These are phyloP conservation scores for Alternaria conjuncta DNA, from an alignment of 2,329 filamentous ascomycete species.

Conservation along the genomic window DNA sequence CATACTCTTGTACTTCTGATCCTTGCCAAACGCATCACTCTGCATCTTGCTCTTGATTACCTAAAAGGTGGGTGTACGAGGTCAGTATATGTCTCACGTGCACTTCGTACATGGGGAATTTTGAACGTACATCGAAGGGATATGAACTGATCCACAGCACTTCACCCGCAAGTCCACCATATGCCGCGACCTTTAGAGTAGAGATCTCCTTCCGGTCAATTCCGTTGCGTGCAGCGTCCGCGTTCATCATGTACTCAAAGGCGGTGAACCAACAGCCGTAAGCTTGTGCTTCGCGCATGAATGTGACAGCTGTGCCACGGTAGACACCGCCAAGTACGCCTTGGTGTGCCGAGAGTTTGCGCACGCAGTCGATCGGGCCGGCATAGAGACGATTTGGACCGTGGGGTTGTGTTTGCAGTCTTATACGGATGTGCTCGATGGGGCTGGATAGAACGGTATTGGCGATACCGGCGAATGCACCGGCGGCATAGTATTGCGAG, in stretches of 20 bases:
- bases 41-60: constrained; percentile 98
- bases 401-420: constrained; percentile 95
- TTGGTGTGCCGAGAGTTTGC: constrained; percentile 74
- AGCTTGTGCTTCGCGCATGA: constrained; percentile 88
- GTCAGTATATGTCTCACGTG: neutral
- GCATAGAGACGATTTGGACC: constrained; percentile 77
- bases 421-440: constrained; percentile 96
- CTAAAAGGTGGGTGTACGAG: neutral
- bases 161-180: constrained; percentile 93
- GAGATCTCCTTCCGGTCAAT: constrained; percentile 79
- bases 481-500: constrained; percentile 85
- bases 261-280: constrained; percentile 95
- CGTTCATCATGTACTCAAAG: constrained; percentile 97
- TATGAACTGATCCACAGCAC: constrained; percentile 85
- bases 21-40: constrained; percentile 83
- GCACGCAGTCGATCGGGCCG: constrained; percentile 89
- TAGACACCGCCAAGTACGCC: constrained; percentile 78
- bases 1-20: constrained; percentile 80
- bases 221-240: constrained; percentile 78
- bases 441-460: constrained; percentile 89
- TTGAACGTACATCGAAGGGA: constrained; percentile 77
- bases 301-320: constrained; percentile 84
- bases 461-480: constrained; percentile 89
- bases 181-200: constrained; percentile 84
- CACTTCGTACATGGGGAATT: neutral